These are phyloP conservation scores for Coprinopsis strossmayeri DNA, from an alignment of 768 basidiomycete species.

Conservation along the genomic window DNA sequence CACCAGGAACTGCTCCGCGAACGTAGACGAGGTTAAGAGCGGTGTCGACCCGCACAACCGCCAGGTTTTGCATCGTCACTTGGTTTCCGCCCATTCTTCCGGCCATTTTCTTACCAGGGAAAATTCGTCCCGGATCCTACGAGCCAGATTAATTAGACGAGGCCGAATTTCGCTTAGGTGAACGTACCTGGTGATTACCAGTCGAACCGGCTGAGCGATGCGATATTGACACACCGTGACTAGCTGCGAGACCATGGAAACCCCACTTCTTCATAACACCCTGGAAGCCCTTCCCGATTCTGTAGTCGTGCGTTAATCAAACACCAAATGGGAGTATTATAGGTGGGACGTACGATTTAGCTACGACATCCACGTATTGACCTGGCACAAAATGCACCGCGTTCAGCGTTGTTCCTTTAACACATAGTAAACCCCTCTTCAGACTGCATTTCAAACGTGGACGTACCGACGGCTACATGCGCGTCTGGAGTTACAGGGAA, in stretches of 20 bases:
- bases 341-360: constrained; percentile 66
- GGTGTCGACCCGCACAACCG: constrained; percentile 84
- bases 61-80: constrained; percentile 81
- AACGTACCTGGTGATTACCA: constrained; percentile 84
- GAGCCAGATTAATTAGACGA: no score
- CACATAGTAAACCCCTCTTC: not conserved
- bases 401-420: constrained; percentile 76
- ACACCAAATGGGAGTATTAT: not conserved
- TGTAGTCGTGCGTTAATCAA: constrained; percentile 22
- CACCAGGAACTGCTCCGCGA: constrained; percentile 84
- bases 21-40: constrained; percentile 85
- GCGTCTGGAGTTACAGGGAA: constrained; percentile 88
- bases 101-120: constrained; percentile 98
- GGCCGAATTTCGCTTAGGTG: no score
- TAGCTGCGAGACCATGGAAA: constrained; percentile 85
- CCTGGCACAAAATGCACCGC: constrained; percentile 97
- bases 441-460: not conserved
- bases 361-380: constrained; percentile 88
- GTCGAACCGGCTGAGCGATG: constrained; percentile 92
- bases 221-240: constrained; percentile 93
- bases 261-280: constrained; percentile 97
- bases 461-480: constrained; percentile 80
- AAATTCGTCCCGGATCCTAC: constrained; percentile 92
- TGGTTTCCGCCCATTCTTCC: constrained; percentile 85
- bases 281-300: constrained; percentile 95